A percentile compares a stretch with the other conserved stretches of the same genome.
These are phyloP conservation scores for Neofusicoccum parvum DNA, from an alignment of 2,329 filamentous ascomycete species.

Conservation along the genomic window DNA sequence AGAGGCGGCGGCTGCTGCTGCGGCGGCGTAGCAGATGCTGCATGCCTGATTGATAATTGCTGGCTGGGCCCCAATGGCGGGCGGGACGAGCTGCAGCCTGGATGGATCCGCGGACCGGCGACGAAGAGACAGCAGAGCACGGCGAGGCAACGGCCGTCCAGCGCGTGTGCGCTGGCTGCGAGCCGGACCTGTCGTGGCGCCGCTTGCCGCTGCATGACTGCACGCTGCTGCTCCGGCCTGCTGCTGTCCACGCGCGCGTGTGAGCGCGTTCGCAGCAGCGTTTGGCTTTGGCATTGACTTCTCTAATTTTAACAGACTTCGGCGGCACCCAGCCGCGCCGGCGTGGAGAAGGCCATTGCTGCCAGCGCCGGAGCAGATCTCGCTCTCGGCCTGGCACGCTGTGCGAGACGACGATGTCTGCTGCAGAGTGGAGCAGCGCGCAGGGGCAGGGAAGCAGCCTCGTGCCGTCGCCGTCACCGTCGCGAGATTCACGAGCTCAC, in stretches of 20 bases:
- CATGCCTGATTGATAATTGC: background rate
- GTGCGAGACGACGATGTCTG: background rate
- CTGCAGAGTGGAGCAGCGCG: slow-evolving; percentile 1
- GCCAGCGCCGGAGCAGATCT: background rate
- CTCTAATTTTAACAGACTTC: slow-evolving; percentile 4
- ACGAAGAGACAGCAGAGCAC: background rate
- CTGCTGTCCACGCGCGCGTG: background rate
- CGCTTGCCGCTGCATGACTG: background rate
- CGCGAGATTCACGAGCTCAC: background rate
- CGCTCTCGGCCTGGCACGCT: background rate
- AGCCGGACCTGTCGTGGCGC: background rate
- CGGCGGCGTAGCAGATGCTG: background rate
- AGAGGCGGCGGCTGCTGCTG: background rate
- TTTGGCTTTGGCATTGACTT: background rate
- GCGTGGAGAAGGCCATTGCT: background rate
- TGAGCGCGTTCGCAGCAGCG: background rate
- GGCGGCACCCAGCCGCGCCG: background rate
- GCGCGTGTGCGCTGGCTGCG: background rate
- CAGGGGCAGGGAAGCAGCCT: background rate
- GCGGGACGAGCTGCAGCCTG: background rate
- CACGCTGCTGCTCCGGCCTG: background rate
- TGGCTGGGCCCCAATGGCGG: background rate
- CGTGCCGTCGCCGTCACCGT: background rate
- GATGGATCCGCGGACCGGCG: background rate
- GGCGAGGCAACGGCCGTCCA: background rate